Evolutionary conservation across 192 early-diverging fungal genomes (phyloP).

Genomic region (Coemansia sp.): DNA sequence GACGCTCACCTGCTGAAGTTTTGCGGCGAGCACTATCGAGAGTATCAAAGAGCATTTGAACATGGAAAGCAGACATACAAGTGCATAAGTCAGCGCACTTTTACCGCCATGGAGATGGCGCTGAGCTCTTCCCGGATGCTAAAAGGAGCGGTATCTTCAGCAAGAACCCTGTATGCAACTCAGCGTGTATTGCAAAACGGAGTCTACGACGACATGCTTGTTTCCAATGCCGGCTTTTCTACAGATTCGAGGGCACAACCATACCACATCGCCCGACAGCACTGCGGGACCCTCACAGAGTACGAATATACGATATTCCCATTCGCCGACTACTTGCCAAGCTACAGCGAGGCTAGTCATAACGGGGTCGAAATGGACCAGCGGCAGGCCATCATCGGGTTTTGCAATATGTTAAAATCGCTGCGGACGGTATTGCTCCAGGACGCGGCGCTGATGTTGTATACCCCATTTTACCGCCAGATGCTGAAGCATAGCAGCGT

Average conservation of each 20-base stretch:
- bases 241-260: background rate
- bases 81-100: constrained; percentile 17
- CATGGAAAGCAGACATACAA: constrained; percentile 22
- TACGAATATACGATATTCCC: constrained; percentile 36
- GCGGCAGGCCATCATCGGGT: constrained; percentile 19
- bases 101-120: constrained; percentile 1
- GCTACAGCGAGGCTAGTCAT: constrained; percentile 1
- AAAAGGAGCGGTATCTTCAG: constrained; percentile 7
- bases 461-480: constrained; percentile 38
- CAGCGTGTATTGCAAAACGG: constrained; percentile 21
- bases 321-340: constrained; percentile 37
- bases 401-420: constrained; percentile 41
- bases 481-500: constrained; percentile 31
- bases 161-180: constrained; percentile 22
- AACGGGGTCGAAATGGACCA: background rate
- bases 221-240: constrained; percentile 30
- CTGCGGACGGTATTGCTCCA: constrained; percentile 38
- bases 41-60: constrained; percentile 15
- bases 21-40: constrained; percentile 35
- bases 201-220: constrained; percentile 19
- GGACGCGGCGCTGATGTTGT: constrained; percentile 37
- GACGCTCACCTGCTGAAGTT: constrained; percentile 25
- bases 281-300: background rate
- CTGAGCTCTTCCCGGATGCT: background rate
- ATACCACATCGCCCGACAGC: constrained; percentile 21